Evolutionary conservation across 306 rosid species (phyloP).

Genomic region (Cucumis melo): DNA sequence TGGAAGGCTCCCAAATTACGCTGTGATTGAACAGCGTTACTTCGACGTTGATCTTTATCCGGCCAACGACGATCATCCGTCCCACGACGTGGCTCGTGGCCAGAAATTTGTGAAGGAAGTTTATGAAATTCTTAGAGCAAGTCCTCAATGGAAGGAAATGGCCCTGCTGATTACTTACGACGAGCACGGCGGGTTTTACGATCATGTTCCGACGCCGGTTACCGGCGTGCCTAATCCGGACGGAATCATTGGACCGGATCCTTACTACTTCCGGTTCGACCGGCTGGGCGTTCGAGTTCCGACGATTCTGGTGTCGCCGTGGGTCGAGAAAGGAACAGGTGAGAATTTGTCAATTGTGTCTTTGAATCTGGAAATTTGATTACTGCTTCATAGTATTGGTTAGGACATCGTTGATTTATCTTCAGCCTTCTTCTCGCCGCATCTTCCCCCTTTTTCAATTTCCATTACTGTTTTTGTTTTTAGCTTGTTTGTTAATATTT

Average conservation of each 20-base stretch:
- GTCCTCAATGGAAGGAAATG: conserved; percentile 95
- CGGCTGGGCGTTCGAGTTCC: conserved; percentile 89
- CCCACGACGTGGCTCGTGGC: conserved; percentile 83
- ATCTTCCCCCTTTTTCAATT: not conserved
- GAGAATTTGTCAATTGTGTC: not conserved
- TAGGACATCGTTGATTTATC: not conserved
- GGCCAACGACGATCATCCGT: conserved; percentile 90
- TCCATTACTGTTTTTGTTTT: not conserved
- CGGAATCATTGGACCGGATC: conserved; percentile 62
- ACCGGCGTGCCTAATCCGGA: conserved; percentile 78
- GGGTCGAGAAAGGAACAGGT: conserved; percentile 87
- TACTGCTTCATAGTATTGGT: not conserved
- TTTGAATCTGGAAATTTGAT: not conserved
- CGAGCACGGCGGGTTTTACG: conserved; percentile 93
- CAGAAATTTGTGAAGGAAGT: conserved; percentile 88
- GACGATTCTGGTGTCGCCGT: conserved; percentile 66
- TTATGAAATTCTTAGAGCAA: conserved; percentile 60
- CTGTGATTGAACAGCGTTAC: conserved; percentile 83
- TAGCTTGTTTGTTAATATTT: too few species aligned
- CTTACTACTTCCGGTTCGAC: conserved; percentile 69
- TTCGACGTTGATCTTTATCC: conserved; percentile 51
- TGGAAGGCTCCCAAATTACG: conserved; percentile 78
- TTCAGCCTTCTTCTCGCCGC: not conserved
- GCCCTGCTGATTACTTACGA: conserved; percentile 76
- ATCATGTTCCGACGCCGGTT: conserved; percentile 82